phyloP scores from a whole-genome alignment of 768 basidiomycete genomes.

The Filobasidium floriforme region DNA sequence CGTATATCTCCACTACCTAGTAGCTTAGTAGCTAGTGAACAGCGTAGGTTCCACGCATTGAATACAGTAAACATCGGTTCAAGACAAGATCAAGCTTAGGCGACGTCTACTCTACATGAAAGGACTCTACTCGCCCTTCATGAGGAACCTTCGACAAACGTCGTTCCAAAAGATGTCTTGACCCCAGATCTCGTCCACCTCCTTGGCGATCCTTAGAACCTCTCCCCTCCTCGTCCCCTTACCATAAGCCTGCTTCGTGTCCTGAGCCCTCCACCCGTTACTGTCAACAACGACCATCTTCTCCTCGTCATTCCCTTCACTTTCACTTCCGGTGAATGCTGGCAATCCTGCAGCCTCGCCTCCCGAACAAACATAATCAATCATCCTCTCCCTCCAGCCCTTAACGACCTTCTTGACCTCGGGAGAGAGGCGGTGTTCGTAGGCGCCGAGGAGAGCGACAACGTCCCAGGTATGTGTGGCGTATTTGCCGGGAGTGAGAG shows the following conservation, averaged over 20 bases:
- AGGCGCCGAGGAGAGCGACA: conserved; percentile 11
- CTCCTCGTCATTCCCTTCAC: not conserved
- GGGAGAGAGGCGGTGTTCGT: conserved; percentile 1
- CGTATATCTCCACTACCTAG: too few species aligned
- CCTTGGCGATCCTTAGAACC: not conserved
- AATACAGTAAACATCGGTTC: too few species aligned
- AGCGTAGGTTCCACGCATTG: too few species aligned
- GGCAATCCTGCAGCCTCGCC: not conserved
- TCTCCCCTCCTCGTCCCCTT: conserved; percentile 8
- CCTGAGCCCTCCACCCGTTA: not conserved
- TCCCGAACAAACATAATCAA: conserved; percentile 1
- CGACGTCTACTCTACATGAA: too few species aligned
- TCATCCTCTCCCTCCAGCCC: conserved; percentile 5
- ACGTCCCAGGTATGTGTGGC: conserved; percentile 19
- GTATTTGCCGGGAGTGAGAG: conserved; percentile 2
- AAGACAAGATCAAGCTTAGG: too few species aligned
- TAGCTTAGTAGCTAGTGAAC: too few species aligned
- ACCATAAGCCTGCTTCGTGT: not conserved
- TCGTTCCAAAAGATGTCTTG: conserved; percentile 16
- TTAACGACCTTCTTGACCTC: not conserved
- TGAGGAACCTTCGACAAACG: conserved; percentile 17
- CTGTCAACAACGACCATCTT: conserved; percentile 5
- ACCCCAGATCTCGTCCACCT: conserved; percentile 4
- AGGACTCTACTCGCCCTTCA: conserved; percentile 15
- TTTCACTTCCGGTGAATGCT: not conserved